Base-by-base conservation (phyloP, 805 yeast species). In the Candida tibetensis region DNA sequence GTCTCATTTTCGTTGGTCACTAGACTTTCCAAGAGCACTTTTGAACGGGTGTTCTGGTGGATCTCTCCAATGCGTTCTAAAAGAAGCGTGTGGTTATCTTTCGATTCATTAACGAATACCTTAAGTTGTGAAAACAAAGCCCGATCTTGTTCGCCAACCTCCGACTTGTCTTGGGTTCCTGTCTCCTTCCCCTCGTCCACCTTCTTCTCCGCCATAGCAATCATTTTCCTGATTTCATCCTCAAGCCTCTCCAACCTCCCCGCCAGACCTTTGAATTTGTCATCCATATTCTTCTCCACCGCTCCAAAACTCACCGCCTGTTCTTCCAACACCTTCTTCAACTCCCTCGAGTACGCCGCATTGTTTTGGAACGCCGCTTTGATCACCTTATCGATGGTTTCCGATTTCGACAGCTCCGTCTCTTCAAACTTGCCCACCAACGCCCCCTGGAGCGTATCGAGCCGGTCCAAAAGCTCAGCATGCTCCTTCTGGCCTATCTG, bases 401-500 rank as follows among this genome's bases (percentile, higher is more conserved):
- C 25, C 25, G 10, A 10, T 10, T 21, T 21, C 9, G 25, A 21
- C 25, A 21, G 25, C 25, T 21, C 25, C 25, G 25, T 21, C 25
- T 21, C 25, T 10, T 21, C 25, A 10, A 7, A 21, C 25, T 21
- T 19, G 26, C 17, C 22, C 34, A 17, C 29, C 29, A 27, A 13
- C 29, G 15, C n/a, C n/a, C 15, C 13, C n/a, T 27, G 9, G 29
- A 13, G 15, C 25, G 25, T 21, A 10, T 10, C 25, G 9, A 21
- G 10, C 9, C 10, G 9, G 25, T 10, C 9, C 25, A 10, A 5
- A n/a, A 22, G 12, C n/a, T 32, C 36, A 13, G 10, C 21, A 7
- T 10, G 6, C 12, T 34, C 25, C 7, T 14, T 28, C 16, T 30
- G 22, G 18, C 28, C 34, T 10, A 37, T 19, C 23, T 39, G 34